A percentile compares a stretch with the other conserved stretches of the same genome.
phyloP scores from a whole-genome alignment of 2,329 filamentous ascomycete species.

The Lizonia empirigonia region DNA sequence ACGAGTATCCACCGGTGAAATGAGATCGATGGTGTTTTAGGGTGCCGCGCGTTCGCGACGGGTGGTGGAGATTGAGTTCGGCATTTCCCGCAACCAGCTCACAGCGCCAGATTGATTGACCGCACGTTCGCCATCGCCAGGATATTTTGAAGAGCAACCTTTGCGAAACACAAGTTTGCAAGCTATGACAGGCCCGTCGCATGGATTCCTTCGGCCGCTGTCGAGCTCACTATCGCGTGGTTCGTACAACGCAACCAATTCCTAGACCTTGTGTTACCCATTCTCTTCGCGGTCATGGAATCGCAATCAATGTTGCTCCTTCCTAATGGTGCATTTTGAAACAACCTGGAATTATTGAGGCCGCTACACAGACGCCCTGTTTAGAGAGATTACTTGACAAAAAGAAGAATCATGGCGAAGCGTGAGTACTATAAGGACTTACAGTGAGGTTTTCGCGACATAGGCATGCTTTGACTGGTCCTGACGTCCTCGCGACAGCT shows the following conservation, averaged over 20 bases:
- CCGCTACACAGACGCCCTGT: no score
- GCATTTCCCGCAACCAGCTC: conserved; percentile 1
- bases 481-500: neutral
- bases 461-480: neutral
- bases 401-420: no score
- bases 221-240: neutral
- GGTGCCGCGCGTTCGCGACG: conserved; percentile 10
- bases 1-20: neutral
- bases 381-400: no score
- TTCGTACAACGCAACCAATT: neutral
- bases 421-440: no score
- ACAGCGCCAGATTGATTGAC: neutral
- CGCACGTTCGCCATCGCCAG: neutral
- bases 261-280: neutral
- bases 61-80: conserved; percentile 6
- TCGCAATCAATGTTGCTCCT: neutral
- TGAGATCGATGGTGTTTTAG: neutral
- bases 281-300: neutral
- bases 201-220: neutral
- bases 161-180: neutral
- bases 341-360: neutral
- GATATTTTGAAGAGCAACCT: neutral
- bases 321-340: neutral
- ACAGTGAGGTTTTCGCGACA: no score
- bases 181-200: neutral